These are phyloP conservation scores for Pseudocercospora eumusae DNA, from an alignment of 2,329 filamentous ascomycete species.

Conservation along the genomic window DNA sequence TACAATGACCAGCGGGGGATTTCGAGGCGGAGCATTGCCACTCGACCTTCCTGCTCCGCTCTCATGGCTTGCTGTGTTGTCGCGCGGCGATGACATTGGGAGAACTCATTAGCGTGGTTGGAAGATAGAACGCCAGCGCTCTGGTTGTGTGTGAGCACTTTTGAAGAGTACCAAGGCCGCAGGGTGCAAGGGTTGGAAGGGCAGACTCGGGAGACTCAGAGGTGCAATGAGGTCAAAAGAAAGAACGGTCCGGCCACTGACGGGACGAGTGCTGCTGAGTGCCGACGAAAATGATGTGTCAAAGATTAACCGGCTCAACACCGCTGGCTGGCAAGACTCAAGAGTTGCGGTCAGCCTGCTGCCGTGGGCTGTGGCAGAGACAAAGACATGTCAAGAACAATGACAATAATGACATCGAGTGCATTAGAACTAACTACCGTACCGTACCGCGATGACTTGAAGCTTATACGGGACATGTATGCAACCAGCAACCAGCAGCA, in stretches of 20 bases:
- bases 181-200: neutral
- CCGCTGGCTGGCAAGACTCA: too few species aligned
- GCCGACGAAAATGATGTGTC: constrained; percentile 8
- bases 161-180: neutral
- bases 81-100: constrained; percentile 21
- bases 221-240: neutral
- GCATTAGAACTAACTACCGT: too few species aligned
- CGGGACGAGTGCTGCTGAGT: constrained; percentile 1
- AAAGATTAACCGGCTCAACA: constrained; percentile 6
- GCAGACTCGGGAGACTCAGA: too few species aligned
- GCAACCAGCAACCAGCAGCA: constrained; percentile 2
- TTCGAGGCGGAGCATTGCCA: constrained; percentile 17
- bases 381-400: constrained; percentile 7
- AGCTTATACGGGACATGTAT: too few species aligned
- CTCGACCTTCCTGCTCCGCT: constrained; percentile 12
- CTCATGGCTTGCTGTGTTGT: constrained; percentile 21
- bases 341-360: neutral
- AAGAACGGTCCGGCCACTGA: constrained; percentile 7
- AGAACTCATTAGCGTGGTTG: constrained; percentile 15
- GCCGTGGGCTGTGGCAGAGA: neutral
- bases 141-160: neutral
- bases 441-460: too few species aligned
- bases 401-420: too few species aligned
- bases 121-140: constrained; percentile 3
- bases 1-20: constrained; percentile 39